These are phyloP conservation scores for Acephala macrosclerotiorum DNA, from an alignment of 2,329 filamentous ascomycete genomes.

Conservation along the genomic window DNA sequence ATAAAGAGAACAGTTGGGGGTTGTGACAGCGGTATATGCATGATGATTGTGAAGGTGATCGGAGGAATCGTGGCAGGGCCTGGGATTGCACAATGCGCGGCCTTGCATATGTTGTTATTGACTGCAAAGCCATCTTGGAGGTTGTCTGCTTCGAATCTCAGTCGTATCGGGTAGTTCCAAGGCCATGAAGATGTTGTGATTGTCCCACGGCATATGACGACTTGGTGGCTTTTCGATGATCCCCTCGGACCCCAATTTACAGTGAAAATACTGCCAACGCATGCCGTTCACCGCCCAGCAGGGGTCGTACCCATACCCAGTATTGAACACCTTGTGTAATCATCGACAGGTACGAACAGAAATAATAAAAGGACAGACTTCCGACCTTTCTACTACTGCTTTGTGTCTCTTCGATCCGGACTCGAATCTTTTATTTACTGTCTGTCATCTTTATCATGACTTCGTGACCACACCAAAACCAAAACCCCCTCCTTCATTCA, in stretches of 20 bases:
- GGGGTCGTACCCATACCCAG: slow-evolving; percentile 3
- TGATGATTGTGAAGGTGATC: slow-evolving; percentile 26
- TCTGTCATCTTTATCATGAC: neutral
- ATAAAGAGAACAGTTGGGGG: slow-evolving; percentile 40
- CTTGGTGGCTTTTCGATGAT: slow-evolving; percentile 1
- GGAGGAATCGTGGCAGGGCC: slow-evolving; percentile 19
- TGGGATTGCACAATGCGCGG: slow-evolving; percentile 22
- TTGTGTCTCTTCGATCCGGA: neutral
- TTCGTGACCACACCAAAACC: neutral
- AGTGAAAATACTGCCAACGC: neutral
- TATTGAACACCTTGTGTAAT: slow-evolving; percentile 9
- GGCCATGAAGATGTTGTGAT: slow-evolving; percentile 7
- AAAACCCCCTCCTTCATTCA: neutral
- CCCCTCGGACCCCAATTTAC: neutral
- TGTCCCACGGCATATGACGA: slow-evolving; percentile 1
- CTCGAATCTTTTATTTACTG: neutral
- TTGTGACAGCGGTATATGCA: slow-evolving; percentile 32
- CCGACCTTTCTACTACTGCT: neutral
- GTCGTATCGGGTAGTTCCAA: neutral
- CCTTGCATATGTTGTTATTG: slow-evolving; percentile 26
- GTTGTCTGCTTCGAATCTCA: neutral
- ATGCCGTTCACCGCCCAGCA: slow-evolving; percentile 16
- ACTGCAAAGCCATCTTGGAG: slow-evolving; percentile 27
- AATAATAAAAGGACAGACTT: neutral
- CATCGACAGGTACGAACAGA: slow-evolving; percentile 9